These are phyloP conservation scores for Solanum habrochaites DNA, from an alignment of 257 asterid genomes.

Conservation along the genomic window DNA sequence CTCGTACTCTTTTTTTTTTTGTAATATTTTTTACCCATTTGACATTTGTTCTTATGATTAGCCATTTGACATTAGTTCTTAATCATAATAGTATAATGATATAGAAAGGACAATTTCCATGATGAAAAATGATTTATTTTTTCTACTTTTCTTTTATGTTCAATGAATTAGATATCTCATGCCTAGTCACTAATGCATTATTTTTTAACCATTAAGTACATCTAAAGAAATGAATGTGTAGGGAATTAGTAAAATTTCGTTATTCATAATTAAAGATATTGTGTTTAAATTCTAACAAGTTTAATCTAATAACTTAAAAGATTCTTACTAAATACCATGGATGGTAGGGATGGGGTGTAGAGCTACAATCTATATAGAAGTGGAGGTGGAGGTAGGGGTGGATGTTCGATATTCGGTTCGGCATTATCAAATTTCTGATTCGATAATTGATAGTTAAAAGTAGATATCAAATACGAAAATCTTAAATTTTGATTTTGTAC, in stretches of 20 bases:
- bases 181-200: neutral
- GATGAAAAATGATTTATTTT: neutral
- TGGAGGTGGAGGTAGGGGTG: neutral
- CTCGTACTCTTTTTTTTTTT: no score
- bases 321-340: neutral
- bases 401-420: no score
- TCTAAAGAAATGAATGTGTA: no score
- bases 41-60: neutral
- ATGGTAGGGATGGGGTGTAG: neutral
- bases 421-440: no score
- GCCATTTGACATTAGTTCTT: neutral
- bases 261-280: no score
- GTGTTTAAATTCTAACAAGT: no score
- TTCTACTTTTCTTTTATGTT: no score
- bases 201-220: neutral
- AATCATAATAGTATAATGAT: neutral
- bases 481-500: neutral
- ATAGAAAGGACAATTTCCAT: neutral
- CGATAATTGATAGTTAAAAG: neutral
- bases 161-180: neutral
- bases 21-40: neutral
- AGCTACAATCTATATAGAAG: neutral
- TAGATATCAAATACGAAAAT: neutral
- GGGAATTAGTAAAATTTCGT: no score
- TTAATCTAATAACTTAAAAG: no score